Evolutionary conservation across 2,329 filamentous ascomycete species (phyloP).

Genomic region (Fusarium cyanostomum): DNA sequence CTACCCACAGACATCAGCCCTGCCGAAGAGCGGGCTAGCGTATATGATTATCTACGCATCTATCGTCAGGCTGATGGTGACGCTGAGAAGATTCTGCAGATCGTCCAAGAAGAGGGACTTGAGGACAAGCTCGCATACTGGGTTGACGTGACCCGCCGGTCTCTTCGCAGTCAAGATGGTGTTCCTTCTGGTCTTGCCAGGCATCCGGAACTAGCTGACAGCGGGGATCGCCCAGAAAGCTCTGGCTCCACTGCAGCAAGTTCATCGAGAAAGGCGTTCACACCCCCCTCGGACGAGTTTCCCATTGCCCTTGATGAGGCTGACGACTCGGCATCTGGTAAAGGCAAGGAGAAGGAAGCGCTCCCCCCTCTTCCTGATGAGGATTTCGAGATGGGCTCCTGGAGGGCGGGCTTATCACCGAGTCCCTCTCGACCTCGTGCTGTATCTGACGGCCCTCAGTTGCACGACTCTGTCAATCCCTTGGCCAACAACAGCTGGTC

Average conservation of each 20-base stretch:
- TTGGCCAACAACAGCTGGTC: constrained; percentile 70
- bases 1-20: background rate
- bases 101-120: constrained; percentile 69
- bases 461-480: constrained; percentile 57
- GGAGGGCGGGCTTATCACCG: constrained; percentile 19
- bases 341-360: constrained; percentile 30
- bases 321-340: constrained; percentile 15
- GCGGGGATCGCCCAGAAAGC: constrained; percentile 29
- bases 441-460: constrained; percentile 65
- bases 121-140: constrained; percentile 68
- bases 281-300: constrained; percentile 38
- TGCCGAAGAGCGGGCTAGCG: constrained; percentile 36
- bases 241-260: constrained; percentile 39
- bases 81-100: constrained; percentile 64
- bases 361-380: constrained; percentile 13
- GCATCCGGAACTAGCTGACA: background rate
- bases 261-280: constrained; percentile 37
- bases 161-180: constrained; percentile 32
- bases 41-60: constrained; percentile 58
- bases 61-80: constrained; percentile 70
- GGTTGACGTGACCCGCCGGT: constrained; percentile 60
- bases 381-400: constrained; percentile 6
- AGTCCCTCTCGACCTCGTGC: constrained; percentile 58
- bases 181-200: background rate
- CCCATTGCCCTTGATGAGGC: constrained; percentile 21